Conservation (phyloP, 306 rosid genomes). For the Gillenia trifoliata region DNA sequence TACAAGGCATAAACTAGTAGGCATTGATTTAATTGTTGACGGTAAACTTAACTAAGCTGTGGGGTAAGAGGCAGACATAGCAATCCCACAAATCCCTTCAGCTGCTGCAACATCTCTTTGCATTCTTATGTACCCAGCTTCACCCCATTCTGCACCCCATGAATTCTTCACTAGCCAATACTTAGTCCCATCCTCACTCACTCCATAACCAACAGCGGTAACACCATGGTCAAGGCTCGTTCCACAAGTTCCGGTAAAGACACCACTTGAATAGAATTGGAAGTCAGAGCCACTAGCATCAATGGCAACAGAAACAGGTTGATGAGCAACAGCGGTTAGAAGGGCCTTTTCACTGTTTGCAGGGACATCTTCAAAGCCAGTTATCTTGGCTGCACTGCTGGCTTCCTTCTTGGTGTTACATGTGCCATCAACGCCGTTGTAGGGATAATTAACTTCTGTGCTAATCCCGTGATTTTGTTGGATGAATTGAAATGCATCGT, state of each 20-base stretch:
- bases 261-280: conserved; percentile 29
- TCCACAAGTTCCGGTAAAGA: conserved; percentile 35
- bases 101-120: conserved; percentile 4
- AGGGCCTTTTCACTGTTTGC: conserved; percentile 25
- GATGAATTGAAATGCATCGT: too few species aligned
- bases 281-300: conserved; percentile 37
- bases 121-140: conserved; percentile 34
- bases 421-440: conserved; percentile 26
- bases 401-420: conserved; percentile 21
- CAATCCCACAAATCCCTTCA: not conserved
- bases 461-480: too few species aligned
- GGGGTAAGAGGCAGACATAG: not conserved
- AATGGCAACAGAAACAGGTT: conserved; percentile 41
- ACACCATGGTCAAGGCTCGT: conserved; percentile 36
- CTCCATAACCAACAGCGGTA: conserved; percentile 30
- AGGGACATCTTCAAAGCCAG: conserved; percentile 28
- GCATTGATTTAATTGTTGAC: too few species aligned
- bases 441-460: conserved; percentile 29
- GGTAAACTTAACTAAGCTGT: not conserved
- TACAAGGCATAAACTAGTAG: too few species aligned
- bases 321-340: conserved; percentile 27
- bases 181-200: conserved; percentile 23
- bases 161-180: conserved; percentile 51
- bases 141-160: conserved; percentile 44
- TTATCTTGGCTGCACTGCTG: not conserved